Conservation (phyloP, 2,329 filamentous ascomycete genomes). For the Penicillium rolfsii region DNA sequence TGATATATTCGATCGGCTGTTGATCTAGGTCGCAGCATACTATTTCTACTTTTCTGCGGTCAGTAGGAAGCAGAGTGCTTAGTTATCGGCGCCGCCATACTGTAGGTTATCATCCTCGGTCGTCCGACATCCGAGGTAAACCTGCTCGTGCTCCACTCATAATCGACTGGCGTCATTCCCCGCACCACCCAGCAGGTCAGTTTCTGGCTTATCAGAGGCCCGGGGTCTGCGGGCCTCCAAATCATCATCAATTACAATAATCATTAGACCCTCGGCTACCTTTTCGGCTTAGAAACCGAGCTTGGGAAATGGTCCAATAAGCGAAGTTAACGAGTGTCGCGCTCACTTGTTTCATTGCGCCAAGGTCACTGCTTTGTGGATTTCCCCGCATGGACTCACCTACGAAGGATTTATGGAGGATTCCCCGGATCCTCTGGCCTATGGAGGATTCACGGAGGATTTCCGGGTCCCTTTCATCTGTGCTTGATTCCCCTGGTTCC, state of each 20-base stretch:
- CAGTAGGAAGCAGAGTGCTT: not conserved
- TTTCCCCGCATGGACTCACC: not conserved
- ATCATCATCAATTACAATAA: not conserved
- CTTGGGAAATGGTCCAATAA: not conserved
- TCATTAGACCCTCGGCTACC: slow-evolving; percentile 1
- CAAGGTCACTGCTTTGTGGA: slow-evolving; percentile 1
- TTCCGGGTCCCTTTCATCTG: too few species aligned
- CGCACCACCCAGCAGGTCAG: not conserved
- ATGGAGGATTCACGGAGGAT: too few species aligned
- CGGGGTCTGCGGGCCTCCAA: not conserved
- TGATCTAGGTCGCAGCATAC: not conserved
- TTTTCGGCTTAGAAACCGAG: not conserved
- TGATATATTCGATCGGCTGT: not conserved
- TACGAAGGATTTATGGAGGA: too few species aligned
- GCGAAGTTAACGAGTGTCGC: not conserved
- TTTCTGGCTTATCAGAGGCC: not conserved
- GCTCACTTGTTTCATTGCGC: not conserved
- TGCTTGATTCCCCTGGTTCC: not conserved
- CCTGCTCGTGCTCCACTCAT: not conserved
- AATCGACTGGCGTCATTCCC: not conserved
- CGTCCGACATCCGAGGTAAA: slow-evolving; percentile 6
- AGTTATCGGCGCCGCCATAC: not conserved
- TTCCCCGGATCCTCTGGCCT: not conserved
- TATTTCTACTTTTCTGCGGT: not conserved
- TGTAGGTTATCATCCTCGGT: not conserved